Evolutionary conservation across 2,329 filamentous ascomycete genomes (phyloP).

Genomic region (Aspergillus latus): DNA sequence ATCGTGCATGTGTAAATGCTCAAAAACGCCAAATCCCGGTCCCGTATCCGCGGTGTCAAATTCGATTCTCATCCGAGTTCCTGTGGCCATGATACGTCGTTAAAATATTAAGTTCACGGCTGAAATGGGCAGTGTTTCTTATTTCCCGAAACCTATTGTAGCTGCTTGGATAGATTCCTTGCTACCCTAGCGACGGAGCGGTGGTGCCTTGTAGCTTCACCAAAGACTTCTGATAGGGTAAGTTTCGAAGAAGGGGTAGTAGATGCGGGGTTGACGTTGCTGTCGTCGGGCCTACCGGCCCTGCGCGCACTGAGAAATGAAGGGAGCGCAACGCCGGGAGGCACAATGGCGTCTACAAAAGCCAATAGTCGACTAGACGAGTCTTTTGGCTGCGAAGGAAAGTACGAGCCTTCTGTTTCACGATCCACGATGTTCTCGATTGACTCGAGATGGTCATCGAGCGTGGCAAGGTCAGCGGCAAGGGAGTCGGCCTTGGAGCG

Average conservation of each 20-base stretch:
- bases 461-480: constrained; percentile 27
- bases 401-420: constrained; percentile 15
- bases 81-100: neutral
- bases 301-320: constrained; percentile 8
- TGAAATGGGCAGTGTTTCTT: neutral
- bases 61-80: neutral
- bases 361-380: constrained; percentile 2
- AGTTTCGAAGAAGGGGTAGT: neutral
- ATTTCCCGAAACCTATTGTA: constrained; percentile 24
- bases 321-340: constrained; percentile 3
- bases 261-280: neutral
- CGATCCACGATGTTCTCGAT: constrained; percentile 32
- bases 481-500: constrained; percentile 35
- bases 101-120: neutral
- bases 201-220: constrained; percentile 29
- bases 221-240: constrained; percentile 21
- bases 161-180: constrained; percentile 25
- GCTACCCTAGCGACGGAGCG: constrained; percentile 30
- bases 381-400: neutral
- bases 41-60: neutral
- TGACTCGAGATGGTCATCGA: constrained; percentile 39
- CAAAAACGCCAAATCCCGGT: neutral
- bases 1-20: neutral
- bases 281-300: neutral
- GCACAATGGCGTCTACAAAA: constrained; percentile 12